Percentiles rank a stretch among this genome's conserved stretches.
These are phyloP conservation scores for Eucalyptus coolabah DNA, from an alignment of 345 rosid genomes.

Conservation along the genomic window DNA sequence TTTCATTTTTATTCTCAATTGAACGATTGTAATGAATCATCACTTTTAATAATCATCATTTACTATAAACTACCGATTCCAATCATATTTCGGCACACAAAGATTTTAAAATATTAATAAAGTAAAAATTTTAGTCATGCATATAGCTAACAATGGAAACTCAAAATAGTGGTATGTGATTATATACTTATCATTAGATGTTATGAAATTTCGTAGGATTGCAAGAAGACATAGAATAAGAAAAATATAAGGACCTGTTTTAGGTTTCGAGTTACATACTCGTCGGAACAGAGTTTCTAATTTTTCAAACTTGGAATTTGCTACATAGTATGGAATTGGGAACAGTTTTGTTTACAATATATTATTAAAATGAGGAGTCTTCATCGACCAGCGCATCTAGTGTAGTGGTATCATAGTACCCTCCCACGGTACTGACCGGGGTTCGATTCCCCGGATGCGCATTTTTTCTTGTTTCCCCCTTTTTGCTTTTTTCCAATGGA, in stretches of 20 bases:
- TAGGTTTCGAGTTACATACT: background rate
- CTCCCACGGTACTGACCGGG: conserved; percentile 98
- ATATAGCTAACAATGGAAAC: background rate
- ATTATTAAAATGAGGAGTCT: fast-evolving
- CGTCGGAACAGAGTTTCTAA: background rate
- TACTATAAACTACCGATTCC: no score
- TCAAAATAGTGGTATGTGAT: fast-evolving
- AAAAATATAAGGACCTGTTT: no score
- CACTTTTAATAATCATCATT: background rate
- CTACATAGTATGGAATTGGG: fast-evolving
- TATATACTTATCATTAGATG: fast-evolving
- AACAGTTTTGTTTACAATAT: background rate
- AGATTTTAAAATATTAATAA: no score
- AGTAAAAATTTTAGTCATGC: fast-evolving
- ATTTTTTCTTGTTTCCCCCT: background rate
- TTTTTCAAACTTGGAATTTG: background rate
- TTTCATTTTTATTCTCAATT: background rate
- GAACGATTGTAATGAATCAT: background rate
- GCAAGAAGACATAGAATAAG: background rate
- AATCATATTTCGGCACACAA: no score
- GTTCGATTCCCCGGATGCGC: conserved; percentile 98
- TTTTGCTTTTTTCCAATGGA: no score
- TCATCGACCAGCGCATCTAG: conserved; percentile 34
- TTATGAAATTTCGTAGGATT: fast-evolving
- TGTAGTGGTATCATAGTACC: conserved; percentile 98